Evolutionary conservation across 805 yeast species (phyloP).

Genomic region (Ogataea sp.): DNA sequence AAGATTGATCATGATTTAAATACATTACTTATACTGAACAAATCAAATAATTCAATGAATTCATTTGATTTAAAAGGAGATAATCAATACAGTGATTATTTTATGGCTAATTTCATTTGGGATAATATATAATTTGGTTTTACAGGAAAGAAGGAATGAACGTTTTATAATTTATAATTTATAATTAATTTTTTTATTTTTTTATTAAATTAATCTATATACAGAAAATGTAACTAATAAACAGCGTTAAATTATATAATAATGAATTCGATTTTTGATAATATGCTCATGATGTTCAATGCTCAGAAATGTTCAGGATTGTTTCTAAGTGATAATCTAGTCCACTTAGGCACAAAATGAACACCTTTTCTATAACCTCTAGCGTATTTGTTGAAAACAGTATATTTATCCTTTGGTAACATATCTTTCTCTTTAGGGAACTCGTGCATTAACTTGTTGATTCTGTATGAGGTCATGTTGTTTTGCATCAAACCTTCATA

Average conservation of each 20-base stretch:
- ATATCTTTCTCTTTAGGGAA: constrained; percentile 79
- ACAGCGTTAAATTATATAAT: neutral
- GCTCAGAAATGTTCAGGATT: constrained; percentile 61
- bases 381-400: constrained; percentile 69
- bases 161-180: neutral
- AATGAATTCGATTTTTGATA: neutral
- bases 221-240: neutral
- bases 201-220: neutral
- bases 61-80: constrained; percentile 40
- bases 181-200: neutral
- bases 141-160: too few relatives aligned
- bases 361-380: constrained; percentile 81
- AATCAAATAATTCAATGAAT: constrained; percentile 36
- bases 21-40: constrained; percentile 42
- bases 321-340: constrained; percentile 70
- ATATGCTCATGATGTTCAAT: too few relatives aligned
- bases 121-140: constrained; percentile 36
- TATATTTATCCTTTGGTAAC: constrained; percentile 78
- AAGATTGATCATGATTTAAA: constrained; percentile 33
- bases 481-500: constrained; percentile 36
- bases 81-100: constrained; percentile 52
- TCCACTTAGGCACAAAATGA: constrained; percentile 89
- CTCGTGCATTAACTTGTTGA: constrained; percentile 29
- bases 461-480: constrained; percentile 24
- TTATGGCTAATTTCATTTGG: constrained; percentile 74